Base-by-base conservation (phyloP, 345 rosid species). In the Murraya koenigii region DNA sequence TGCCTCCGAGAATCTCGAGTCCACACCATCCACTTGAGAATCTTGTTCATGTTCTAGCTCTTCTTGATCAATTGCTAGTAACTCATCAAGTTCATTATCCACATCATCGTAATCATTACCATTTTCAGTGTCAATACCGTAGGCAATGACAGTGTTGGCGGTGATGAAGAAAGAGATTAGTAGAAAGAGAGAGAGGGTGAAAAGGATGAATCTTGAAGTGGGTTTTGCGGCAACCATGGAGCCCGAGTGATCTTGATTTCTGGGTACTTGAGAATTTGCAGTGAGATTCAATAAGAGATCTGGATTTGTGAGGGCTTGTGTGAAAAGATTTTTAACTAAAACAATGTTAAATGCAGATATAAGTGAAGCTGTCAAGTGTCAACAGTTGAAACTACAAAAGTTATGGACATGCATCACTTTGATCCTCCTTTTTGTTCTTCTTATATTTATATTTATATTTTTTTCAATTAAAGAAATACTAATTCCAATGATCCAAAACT, bases 31-130 rank as follows among this genome's bases (percentile, higher is more conserved):
- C 55, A 66, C 83, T 3, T 79, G 83, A 25, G 72, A 77, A 67
- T 61, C 56, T 52, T 52, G 83, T 33, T 79, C 84, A 3, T 68
- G 79, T 52, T 75, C 74, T 44, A 55, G 84, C 25, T 58, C 82
- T 44, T 81, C 75, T 44, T 69, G 93, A 72, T 94, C 97, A 20
- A 94, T 80, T 8, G 93, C 90, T n/a, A 91, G 58, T 41, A 94
- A 86, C 55, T 94, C 87, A 32, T 89, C 84, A 15, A 91, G 82
- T 62, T 89, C 96, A 28, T 77, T 83, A 19, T 72, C 68, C 32
- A 56, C 81, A 3, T 69, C 84, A 36, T 66, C 79, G 33, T 66
- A 71, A 36, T 66, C 79, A 39, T 66, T 75, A 20, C 76, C 83
- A 4, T 66, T 17, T 26, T 74, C 82, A 15, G 74, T 65, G 80